Conservation (phyloP, 495 filamentous ascomycete genomes). For the Penicillium longicatenatum region DNA sequence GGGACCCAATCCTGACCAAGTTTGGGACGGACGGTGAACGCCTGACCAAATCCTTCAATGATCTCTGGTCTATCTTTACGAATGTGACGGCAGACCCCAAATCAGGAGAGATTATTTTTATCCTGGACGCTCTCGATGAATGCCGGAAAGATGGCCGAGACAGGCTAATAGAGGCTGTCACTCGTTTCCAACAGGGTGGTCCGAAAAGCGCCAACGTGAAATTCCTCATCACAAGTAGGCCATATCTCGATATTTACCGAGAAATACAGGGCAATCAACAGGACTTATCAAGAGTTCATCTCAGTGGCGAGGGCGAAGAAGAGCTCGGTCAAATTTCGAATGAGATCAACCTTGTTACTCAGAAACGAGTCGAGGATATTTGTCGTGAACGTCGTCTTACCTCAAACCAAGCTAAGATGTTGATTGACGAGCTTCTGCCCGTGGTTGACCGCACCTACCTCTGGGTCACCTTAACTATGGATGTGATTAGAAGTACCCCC, state of each 20-base stretch:
- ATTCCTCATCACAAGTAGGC: slow-evolving; percentile 53
- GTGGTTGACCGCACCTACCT: slow-evolving; percentile 44
- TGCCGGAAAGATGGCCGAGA: slow-evolving; percentile 20
- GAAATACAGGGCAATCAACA: slow-evolving; percentile 8
- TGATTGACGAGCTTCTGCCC: slow-evolving; percentile 25
- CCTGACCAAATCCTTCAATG: slow-evolving; percentile 30
- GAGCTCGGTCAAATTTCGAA: slow-evolving; percentile 27
- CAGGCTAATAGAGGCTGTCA: slow-evolving; percentile 19
- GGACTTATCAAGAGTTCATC: slow-evolving; percentile 35
- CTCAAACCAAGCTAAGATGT: slow-evolving; percentile 12
- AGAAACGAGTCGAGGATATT: slow-evolving; percentile 29
- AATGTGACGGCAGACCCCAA: slow-evolving; percentile 26
- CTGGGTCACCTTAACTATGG: slow-evolving; percentile 45
- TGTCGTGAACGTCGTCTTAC: not conserved
- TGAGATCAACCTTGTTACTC: slow-evolving; percentile 48
- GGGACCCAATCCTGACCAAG: slow-evolving; percentile 22
- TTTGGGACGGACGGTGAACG: slow-evolving; percentile 27
- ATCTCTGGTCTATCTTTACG: slow-evolving; percentile 46
- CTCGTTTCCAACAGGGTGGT: not conserved
- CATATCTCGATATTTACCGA: slow-evolving; percentile 34
- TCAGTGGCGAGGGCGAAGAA: slow-evolving; percentile 39
- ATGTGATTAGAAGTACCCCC: slow-evolving; percentile 24
- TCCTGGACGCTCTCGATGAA: slow-evolving; percentile 53
- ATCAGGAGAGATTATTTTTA: slow-evolving; percentile 47
- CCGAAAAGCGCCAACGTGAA: slow-evolving; percentile 27